A percentile compares a stretch with the other conserved stretches of the same genome.
Conservation (phyloP, 208 protist genomes). For the Acanthamoeba sp. region DNA sequence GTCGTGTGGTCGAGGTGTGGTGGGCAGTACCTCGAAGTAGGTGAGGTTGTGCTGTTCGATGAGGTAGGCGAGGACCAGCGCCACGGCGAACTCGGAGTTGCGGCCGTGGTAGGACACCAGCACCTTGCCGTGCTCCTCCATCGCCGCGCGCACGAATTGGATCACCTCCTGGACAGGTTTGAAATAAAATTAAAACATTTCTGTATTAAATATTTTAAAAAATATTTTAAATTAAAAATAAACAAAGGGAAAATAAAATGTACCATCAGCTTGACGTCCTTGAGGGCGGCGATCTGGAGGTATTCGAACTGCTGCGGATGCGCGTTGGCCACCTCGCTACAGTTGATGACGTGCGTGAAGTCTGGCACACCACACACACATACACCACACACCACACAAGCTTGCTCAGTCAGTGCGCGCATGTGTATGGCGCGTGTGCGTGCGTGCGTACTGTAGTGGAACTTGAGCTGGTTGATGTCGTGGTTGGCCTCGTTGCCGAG, state of each 20-base stretch:
- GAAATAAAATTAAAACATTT: no score
- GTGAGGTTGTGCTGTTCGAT: slow-evolving; percentile 36
- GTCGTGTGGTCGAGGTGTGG: background rate
- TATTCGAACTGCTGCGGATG: slow-evolving; percentile 60
- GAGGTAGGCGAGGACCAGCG: slow-evolving; percentile 31
- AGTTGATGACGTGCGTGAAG: slow-evolving; percentile 62
- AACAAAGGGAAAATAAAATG: background rate
- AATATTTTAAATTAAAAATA: background rate
- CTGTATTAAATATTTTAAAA: no score
- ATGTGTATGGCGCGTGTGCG: background rate
- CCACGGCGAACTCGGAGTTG: slow-evolving; percentile 32
- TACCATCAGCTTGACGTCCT: slow-evolving; percentile 1
- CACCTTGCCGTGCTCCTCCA: background rate
- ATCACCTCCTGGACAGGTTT: background rate
- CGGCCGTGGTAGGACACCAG: slow-evolving; percentile 19
- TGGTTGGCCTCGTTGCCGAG: slow-evolving; percentile 58
- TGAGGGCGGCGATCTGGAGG: slow-evolving; percentile 22
- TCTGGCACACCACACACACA: background rate
- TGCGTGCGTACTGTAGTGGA: slow-evolving; percentile 17
- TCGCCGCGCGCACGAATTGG: background rate
- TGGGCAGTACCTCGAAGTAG: slow-evolving; percentile 27
- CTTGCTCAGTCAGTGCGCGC: background rate
- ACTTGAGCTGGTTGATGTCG: slow-evolving; percentile 53
- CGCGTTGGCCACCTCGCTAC: background rate
- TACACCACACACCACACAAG: background rate